Evolutionary conservation across 139 green algal genomes (phyloP).

Genomic region (Closterium sp.): DNA sequence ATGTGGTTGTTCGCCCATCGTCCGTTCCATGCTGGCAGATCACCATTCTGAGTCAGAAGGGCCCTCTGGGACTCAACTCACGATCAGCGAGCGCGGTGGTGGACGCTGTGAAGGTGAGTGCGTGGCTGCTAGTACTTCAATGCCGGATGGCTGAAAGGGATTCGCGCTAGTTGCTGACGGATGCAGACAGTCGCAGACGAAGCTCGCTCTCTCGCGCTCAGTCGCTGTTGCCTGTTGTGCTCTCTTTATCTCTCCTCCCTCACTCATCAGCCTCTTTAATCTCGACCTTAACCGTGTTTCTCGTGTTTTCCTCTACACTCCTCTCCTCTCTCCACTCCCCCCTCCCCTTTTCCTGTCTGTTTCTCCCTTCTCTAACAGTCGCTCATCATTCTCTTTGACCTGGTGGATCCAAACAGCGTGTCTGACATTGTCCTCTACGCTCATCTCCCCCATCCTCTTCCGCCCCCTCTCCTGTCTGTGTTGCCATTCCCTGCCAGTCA

Average conservation of each 20-base stretch:
- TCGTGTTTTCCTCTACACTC: not conserved
- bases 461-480: no score
- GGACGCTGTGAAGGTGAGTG: slow-evolving; percentile 22
- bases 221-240: no score
- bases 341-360: no score
- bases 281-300: slow-evolving; percentile 79
- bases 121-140: no score
- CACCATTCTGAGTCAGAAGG: slow-evolving; percentile 18
- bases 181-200: not conserved
- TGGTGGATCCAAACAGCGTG: no score
- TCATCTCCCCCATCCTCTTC: no score
- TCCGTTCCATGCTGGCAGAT: slow-evolving; percentile 32
- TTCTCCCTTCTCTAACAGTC: not conserved
- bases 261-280: slow-evolving; percentile 88
- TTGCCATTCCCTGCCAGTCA: no score
- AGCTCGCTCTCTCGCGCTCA: no score
- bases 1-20: no score
- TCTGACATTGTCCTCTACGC: no score
- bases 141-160: not conserved
- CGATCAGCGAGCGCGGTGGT: not conserved
- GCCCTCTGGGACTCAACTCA: not conserved
- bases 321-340: no score
- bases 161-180: not conserved
- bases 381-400: no score
- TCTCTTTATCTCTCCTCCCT: not conserved